Conservation (phyloP, 2,329 filamentous ascomycete genomes). For the Colletotrichum sidae region DNA sequence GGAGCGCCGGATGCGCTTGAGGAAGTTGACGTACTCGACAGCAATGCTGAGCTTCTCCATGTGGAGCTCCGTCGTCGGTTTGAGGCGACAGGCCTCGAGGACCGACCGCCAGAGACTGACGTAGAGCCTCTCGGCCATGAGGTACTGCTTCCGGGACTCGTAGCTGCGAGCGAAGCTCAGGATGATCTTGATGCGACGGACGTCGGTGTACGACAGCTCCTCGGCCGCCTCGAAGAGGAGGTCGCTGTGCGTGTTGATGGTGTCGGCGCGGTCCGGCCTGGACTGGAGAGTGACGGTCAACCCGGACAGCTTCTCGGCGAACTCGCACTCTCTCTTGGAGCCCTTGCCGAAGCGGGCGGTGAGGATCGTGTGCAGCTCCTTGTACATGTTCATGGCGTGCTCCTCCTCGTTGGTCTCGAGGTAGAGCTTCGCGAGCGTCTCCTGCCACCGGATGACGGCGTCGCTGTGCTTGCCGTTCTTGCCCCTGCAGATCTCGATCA, state of each 20-base stretch:
- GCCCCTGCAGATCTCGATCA: slow-evolving; percentile 51
- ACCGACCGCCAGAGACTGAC: slow-evolving; percentile 54
- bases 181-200: slow-evolving; percentile 48
- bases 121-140: slow-evolving; percentile 52
- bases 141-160: slow-evolving; percentile 45
- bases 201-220: slow-evolving; percentile 47
- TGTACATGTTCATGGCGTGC: slow-evolving; percentile 46
- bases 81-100: slow-evolving; percentile 46
- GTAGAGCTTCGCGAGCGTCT: slow-evolving; percentile 51
- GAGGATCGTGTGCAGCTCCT: slow-evolving; percentile 49
- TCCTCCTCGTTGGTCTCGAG: slow-evolving; percentile 49
- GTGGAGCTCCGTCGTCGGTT: slow-evolving; percentile 47
- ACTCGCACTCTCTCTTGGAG: slow-evolving; percentile 44
- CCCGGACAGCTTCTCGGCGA: slow-evolving; percentile 47
- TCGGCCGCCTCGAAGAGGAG: slow-evolving; percentile 51
- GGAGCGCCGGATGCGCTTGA: slow-evolving; percentile 45
- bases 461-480: slow-evolving; percentile 49
- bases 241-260: neutral
- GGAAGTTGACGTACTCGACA: slow-evolving; percentile 50
- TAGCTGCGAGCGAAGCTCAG: slow-evolving; percentile 50
- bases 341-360: slow-evolving; percentile 46
- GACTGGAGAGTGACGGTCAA: slow-evolving; percentile 46
- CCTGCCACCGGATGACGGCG: slow-evolving; percentile 50
- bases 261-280: slow-evolving; percentile 31
- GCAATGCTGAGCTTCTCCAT: slow-evolving; percentile 52